Percentiles rank a stretch among this genome's conserved stretches.
Conservation (phyloP, 2,329 filamentous ascomycete genomes). For the Ilyonectria mors-panacis region DNA sequence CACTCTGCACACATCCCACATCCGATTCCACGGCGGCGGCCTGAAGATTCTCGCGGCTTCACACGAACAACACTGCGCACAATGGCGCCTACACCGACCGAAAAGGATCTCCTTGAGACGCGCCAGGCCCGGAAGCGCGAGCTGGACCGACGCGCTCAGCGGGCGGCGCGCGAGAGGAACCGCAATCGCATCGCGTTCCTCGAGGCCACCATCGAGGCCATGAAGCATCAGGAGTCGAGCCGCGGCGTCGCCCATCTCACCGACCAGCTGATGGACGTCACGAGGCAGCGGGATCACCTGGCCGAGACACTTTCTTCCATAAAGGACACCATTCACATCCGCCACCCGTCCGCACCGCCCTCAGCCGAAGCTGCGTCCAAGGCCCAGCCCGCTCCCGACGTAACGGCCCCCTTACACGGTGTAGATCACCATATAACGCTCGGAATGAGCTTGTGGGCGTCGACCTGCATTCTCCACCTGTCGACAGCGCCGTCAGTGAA, state of each 20-base stretch:
- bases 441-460: background rate
- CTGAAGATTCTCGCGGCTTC: background rate
- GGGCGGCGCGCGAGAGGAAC: conserved; percentile 14
- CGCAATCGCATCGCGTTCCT: conserved; percentile 16
- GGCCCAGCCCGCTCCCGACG: background rate
- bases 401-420: background rate
- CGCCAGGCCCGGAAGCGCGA: conserved; percentile 13
- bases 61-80: background rate
- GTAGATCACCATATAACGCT: background rate
- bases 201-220: conserved; percentile 17
- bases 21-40: background rate
- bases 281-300: conserved; percentile 4
- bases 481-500: background rate
- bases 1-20: background rate
- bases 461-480: background rate
- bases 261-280: background rate
- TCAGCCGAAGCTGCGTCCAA: background rate
- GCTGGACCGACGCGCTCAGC: conserved; percentile 20
- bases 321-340: background rate
- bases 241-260: background rate
- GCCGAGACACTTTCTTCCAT: conserved; percentile 2
- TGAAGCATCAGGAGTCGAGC: conserved; percentile 2
- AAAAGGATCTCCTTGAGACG: background rate
- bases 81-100: background rate
- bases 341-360: background rate